A percentile compares a stretch with the other conserved stretches of the same genome.
These are phyloP conservation scores for Daldinia eschscholtzii DNA, from an alignment of 2,329 filamentous ascomycete species.

Conservation along the genomic window DNA sequence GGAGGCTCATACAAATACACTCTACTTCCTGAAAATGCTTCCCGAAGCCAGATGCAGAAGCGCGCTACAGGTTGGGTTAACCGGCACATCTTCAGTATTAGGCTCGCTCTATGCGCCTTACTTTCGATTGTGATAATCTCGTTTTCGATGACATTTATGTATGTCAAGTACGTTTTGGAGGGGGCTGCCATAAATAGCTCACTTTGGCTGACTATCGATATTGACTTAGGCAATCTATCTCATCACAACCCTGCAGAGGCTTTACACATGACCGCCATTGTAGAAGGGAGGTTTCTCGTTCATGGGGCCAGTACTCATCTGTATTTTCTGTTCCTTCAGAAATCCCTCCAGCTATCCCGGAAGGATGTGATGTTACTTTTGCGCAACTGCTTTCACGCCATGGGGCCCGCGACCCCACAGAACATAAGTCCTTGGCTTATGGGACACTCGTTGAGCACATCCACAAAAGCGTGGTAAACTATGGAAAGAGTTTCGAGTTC, in stretches of 20 bases:
- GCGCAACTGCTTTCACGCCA: conserved; percentile 86
- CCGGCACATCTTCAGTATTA: conserved; percentile 39
- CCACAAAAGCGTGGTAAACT: conserved; percentile 67
- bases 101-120: conserved; percentile 40
- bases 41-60: conserved; percentile 33
- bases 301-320: conserved; percentile 90
- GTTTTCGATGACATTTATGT: conserved; percentile 46
- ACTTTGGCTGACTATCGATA: conserved; percentile 27
- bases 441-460: conserved; percentile 73
- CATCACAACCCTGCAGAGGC: conserved; percentile 62
- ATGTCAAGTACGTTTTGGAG: conserved; percentile 28
- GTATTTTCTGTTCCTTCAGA: conserved; percentile 81
- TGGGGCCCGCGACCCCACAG: conserved; percentile 84
- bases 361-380: conserved; percentile 80
- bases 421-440: conserved; percentile 74
- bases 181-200: conserved; percentile 31
- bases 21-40: conserved; percentile 43
- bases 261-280: conserved; percentile 72
- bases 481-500: conserved; percentile 75
- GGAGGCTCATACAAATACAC: conserved; percentile 43
- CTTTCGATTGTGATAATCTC: conserved; percentile 43
- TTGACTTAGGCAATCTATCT: conserved; percentile 37
- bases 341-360: conserved; percentile 70
- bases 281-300: conserved; percentile 70
- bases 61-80: conserved; percentile 40